Evolutionary conservation across 2,329 filamentous ascomycete species (phyloP).

Genomic region (Clarireedia sp.): DNA sequence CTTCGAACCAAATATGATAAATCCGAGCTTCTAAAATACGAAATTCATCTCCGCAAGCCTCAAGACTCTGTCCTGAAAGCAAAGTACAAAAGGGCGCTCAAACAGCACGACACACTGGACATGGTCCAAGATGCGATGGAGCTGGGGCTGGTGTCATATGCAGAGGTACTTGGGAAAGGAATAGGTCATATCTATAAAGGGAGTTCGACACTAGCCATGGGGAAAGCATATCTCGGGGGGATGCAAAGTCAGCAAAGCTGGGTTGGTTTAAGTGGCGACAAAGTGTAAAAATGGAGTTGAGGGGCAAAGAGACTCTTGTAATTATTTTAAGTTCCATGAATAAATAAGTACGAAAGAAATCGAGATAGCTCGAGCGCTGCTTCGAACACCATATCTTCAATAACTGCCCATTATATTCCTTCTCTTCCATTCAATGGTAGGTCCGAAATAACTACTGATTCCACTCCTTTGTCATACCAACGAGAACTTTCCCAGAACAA

Average conservation of each 20-base stretch:
- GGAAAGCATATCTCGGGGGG: conserved; percentile 11
- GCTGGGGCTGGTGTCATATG: conserved; percentile 12
- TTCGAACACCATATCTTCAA: no score
- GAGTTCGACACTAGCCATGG: conserved; percentile 10
- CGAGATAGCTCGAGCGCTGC: no score
- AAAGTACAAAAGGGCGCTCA: conserved; percentile 11
- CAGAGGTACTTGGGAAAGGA: conserved; percentile 10
- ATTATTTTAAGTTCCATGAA: no score
- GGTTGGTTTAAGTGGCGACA: conserved; percentile 12
- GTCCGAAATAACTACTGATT: no score
- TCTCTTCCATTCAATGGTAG: no score
- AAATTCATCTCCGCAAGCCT: conserved; percentile 10
- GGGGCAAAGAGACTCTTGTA: no score
- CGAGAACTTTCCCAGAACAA: no score
- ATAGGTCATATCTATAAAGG: conserved; percentile 7
- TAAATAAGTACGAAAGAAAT: no score
- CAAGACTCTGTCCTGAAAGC: conserved; percentile 8
- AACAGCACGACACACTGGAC: conserved; percentile 13
- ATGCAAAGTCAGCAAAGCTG: conserved; percentile 5
- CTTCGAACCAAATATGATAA: conserved; percentile 9
- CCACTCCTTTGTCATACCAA: no score
- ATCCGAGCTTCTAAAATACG: conserved; percentile 6
- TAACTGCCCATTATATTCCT: no score
- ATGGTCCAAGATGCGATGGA: conserved; percentile 14
- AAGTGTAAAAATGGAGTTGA: neutral